Base-by-base conservation (phyloP, 2,329 filamentous ascomycete species). In the Stagonosporopsis tanaceti region DNA sequence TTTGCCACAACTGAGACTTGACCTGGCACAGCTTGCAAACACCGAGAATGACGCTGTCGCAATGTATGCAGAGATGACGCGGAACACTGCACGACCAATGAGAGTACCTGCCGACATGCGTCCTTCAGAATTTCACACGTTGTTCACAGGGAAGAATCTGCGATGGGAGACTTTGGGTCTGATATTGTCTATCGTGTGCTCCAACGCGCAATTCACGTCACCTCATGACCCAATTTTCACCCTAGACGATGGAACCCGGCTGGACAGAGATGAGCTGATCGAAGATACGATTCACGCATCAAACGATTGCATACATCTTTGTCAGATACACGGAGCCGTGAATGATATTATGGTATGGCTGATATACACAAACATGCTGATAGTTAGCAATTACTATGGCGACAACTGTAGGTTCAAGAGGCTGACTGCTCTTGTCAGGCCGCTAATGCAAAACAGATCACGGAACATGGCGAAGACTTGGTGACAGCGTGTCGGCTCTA, bases 281-380 rank as follows among this genome's bases (percentile, higher is more conserved):
- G 70, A 73, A 35, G 70, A 75, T 38, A 66, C 71, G 51, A 72
- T 76, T 27, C 70, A 75, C 50, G 65, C 69, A n/a, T 70, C 64
- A 22, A 74, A 76, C 27, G 68, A 72, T 27, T 76, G 73, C 47
- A 75, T 76, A 53, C 71, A 63, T 44, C 63, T 75, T 6, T 75
- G 72, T 39, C 71, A 75, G 44, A 66, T 68, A 28, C 72, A 76
- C 42, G 72, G 72, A 11, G 70, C 71, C 20, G 72, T 75, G 4
- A 76, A 75, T 37, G 73, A 76, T 42, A 65, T 76, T 47, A 74
- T 75, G 71, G 66, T 74, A 2, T 75, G 71, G 64, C 61, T 74
- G 7, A 51, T 75, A 1, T 74, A 73, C 47, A 57, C 50, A 34
- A 72, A 73, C 45, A 64, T 72, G 64, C 59, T 73, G 32, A 61